These are phyloP conservation scores for Micromonas pusilla DNA, from an alignment of 139 green algal species.

Conservation along the genomic window DNA sequence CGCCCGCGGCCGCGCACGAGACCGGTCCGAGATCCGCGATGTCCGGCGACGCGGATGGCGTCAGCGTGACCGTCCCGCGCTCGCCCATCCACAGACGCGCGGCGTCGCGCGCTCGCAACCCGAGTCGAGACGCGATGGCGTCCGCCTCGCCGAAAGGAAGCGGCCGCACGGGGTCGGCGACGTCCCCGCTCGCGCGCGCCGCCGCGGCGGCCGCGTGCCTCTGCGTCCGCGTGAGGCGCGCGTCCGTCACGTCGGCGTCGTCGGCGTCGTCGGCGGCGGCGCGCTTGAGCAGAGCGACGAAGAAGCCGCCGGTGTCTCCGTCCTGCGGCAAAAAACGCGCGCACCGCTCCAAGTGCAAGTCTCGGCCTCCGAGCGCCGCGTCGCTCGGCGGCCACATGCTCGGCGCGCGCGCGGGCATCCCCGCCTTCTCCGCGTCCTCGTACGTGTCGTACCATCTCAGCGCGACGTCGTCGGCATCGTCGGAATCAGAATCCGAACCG, in stretches of 20 bases:
- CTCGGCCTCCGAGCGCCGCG: background rate
- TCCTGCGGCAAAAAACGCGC: slow-evolving; percentile 94
- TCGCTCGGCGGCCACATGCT: slow-evolving; percentile 7
- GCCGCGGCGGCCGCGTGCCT: background rate
- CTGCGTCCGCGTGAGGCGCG: background rate
- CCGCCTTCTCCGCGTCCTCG: background rate
- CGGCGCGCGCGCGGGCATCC: background rate
- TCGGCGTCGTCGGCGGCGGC: background rate
- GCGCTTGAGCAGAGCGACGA: slow-evolving; percentile 61
- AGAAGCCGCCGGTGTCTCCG: slow-evolving; percentile 94
- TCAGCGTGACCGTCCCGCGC: background rate
- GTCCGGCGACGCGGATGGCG: background rate
- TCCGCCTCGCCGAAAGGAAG: background rate
- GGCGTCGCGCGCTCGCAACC: background rate
- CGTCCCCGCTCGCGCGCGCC: background rate
- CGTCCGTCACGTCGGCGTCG: background rate
- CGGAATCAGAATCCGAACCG: background rate
- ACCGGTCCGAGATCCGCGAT: background rate
- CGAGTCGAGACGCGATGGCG: background rate
- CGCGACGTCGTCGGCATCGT: background rate
- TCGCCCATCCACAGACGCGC: background rate
- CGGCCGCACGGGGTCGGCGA: background rate
- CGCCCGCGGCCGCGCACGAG: too few species aligned
- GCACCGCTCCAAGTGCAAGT: slow-evolving; percentile 44
- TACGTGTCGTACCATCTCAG: background rate